Evolutionary conservation across 169 alveolate genomes (phyloP).

Genomic region (Babesia ovis): DNA sequence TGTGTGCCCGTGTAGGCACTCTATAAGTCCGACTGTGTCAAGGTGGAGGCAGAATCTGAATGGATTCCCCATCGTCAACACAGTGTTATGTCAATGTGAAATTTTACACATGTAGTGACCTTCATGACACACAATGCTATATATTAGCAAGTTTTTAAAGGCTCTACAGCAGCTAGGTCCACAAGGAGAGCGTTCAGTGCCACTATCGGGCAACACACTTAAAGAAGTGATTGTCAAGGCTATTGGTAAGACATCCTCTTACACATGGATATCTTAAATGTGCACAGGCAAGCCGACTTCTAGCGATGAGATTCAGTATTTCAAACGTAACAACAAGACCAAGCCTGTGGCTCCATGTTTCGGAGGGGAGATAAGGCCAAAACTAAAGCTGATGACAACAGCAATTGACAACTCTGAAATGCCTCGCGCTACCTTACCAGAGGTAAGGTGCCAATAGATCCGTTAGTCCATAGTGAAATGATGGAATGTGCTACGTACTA

Average conservation of each 20-base stretch:
- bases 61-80: conserved; percentile 4
- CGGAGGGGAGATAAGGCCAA: conserved; percentile 72
- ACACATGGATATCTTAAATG: background rate
- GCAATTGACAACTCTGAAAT: conserved; percentile 30
- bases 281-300: conserved; percentile 60
- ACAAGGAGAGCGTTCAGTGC: conserved; percentile 17
- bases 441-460: conserved; percentile 19
- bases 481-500: no score
- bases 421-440: conserved; percentile 53
- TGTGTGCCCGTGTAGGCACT: background rate
- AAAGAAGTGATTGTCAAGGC: conserved; percentile 58
- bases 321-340: conserved; percentile 51
- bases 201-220: conserved; percentile 46
- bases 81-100: no score
- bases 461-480: background rate
- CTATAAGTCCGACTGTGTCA: background rate
- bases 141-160: conserved; percentile 19
- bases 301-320: conserved; percentile 52
- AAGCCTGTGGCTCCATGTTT: conserved; percentile 72
- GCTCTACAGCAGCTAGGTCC: conserved; percentile 12
- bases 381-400: conserved; percentile 50
- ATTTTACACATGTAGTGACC: background rate
- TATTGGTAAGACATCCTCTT: conserved; percentile 28
- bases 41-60: background rate
- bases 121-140: conserved; percentile 3